Base-by-base conservation (phyloP, 176 grass and related monocot genomes). In the Cenchrus fungigraminus region DNA sequence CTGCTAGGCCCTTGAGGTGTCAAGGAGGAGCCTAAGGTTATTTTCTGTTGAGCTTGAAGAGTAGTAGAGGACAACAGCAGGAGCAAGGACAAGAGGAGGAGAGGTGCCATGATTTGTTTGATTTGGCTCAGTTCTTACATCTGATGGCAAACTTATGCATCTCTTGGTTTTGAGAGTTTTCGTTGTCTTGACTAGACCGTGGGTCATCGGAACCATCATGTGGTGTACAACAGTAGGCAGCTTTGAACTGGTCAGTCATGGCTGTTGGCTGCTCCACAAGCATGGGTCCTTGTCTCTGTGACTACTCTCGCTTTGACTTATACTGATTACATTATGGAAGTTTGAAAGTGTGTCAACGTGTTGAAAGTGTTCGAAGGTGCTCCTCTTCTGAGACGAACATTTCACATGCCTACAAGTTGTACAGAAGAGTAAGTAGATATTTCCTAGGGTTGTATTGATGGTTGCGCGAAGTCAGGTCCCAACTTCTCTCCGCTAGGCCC, bases 121-220 rank as follows among this genome's bases (percentile, higher is more conserved):
- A 15, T 54, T 55, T 81, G 6, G 65, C 37, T 11, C 19, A 14
- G 44, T 65, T 65, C 44, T 20, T 65, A 31, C 37, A 11, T 79
- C 29, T 76, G 74, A n/a, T 76, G 53, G 34, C 74, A 69, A 49
- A 81, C 65, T 58, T 67, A 77, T 68, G 8, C 64, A 25, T 68
- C 34, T n/a, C 11, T 76, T 34, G 34, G 34, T 34, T 34, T 34
- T 34, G 34, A 34, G 34, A 34, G 34, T 25, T 34, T 34, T 34
- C 34, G 34, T 34, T 34, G 34, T 2, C 34, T 34, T 34, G 34
- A 45, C 44, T 45, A 6, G 44, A 6, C 44, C 44, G 7, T 45
- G 44, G 44, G 44, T 45, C 7, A 45, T 45, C 44, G 7, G 44
- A 45, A 45, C 44, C 7, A 6, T 45, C 44, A 45, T 45, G 44